Evolutionary conservation across 129 eudicot species (phyloP), one percentile per base, ranked within the genome.

Genomic region (Tagetes erecta): DNA sequence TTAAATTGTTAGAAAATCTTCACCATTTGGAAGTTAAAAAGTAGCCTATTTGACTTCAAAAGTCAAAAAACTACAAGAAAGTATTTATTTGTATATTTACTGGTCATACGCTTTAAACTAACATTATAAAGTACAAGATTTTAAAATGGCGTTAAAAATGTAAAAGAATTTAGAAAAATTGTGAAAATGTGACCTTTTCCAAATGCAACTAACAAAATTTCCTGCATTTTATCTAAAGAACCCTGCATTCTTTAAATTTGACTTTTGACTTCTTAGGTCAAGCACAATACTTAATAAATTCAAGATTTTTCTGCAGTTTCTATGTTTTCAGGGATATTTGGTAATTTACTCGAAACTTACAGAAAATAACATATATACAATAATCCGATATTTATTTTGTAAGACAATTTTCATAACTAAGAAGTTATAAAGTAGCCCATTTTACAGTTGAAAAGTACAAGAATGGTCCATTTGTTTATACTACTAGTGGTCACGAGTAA

Each of bases 61-160:
- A 72, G 57, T 72, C 68, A 58, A 44, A 12, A n/a, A 73, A 11
- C 35, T 57, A 59, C 58, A 42, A 58, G 77, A 73, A 73, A 44
- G 2, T 30, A 14, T 65, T 14, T 13, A 40, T 41, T 41, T 65
- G n/a, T 27, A 40, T 41, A 65, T 13, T 65, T 14, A 20, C 34
- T 14, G 50, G 35, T 65, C 72, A 67, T 30, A 31, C 27, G 3
- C 11, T 20, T n/a, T 20, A 12, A 51, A 4, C 50, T 51, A 7
- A 4, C 41, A 8, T 35, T 47, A 70, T 50, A 45, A 53, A 42
- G 60, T 41, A 42, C 4, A 72, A 59, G 58, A 37, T 9, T 2
- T 58, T 30, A 1, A 44, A 44, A 44, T 44, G 11, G 49, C 49
- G 8, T 44, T 44, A 44, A 50, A 52, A 13, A 13, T 52, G 20